These are phyloP conservation scores for Oryza meridionalis DNA, from an alignment of 176 grass and related monocot species.

Conservation along the genomic window DNA sequence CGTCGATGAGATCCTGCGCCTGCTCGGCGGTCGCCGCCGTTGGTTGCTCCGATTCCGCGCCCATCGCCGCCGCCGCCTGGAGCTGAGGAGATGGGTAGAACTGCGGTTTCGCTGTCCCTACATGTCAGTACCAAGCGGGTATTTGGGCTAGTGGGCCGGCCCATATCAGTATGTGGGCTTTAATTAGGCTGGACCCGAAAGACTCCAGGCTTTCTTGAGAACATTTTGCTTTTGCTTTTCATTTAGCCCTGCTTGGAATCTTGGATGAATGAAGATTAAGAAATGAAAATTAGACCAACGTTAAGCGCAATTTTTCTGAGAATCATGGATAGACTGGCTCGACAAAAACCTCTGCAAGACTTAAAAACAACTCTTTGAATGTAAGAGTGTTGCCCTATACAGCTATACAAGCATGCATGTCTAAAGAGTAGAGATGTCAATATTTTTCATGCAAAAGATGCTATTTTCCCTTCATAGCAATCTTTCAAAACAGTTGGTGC, in stretches of 20 bases:
- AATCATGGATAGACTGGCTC: not conserved
- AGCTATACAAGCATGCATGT: no score
- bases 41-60: constrained; percentile 42
- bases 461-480: no score
- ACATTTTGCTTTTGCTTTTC: no score
- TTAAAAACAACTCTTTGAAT: no score
- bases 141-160: not conserved
- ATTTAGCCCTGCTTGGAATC: no score
- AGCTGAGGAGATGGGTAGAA: not conserved
- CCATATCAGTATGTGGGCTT: not conserved
- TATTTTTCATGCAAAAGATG: no score
- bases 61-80: constrained; percentile 29
- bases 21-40: constrained; percentile 40
- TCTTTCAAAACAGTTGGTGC: no score
- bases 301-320: not conserved
- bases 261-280: not conserved
- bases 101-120: not conserved
- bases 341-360: no score
- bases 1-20: constrained; percentile 57
- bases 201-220: no score
- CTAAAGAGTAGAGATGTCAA: no score
- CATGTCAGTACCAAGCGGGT: not conserved
- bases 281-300: not conserved
- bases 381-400: no score
- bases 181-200: not conserved